phyloP scores from a whole-genome alignment of 225 moss, liverwort and hornwort genomes.

The Pseudisothecium myosuroides region DNA sequence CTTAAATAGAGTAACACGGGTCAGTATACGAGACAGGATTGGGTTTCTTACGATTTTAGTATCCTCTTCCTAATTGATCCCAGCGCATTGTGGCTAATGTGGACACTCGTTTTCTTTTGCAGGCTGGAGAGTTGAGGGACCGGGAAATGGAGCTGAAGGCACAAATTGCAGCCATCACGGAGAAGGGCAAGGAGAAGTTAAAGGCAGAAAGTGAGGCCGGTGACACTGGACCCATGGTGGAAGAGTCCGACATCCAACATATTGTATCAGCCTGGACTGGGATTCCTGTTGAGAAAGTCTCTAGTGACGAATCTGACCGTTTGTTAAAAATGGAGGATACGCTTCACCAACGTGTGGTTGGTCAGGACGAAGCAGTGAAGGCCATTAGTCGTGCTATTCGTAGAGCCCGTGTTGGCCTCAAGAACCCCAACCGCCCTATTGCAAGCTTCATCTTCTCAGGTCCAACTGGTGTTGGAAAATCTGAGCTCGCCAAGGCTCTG shows the following conservation, averaged over 20 bases:
- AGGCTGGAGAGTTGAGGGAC: slow-evolving; percentile 90
- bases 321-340: slow-evolving; percentile 90
- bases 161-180: slow-evolving; percentile 64
- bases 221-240: slow-evolving; percentile 69
- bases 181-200: slow-evolving; percentile 84
- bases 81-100: background rate
- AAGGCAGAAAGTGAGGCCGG: slow-evolving; percentile 91
- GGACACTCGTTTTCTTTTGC: background rate
- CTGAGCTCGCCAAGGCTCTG: slow-evolving; percentile 85
- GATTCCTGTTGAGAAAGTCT: slow-evolving; percentile 97
- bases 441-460: slow-evolving; percentile 98
- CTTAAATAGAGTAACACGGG: background rate
- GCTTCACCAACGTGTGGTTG: slow-evolving; percentile 79
- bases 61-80: background rate
- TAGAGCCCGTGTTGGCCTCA: slow-evolving; percentile 72
- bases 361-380: slow-evolving; percentile 91
- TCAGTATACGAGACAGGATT: background rate
- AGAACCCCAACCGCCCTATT: slow-evolving; percentile 87
- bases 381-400: slow-evolving; percentile 80
- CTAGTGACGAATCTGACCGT: slow-evolving; percentile 88
- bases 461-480: slow-evolving; percentile 93
- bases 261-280: slow-evolving; percentile 98
- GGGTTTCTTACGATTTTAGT: background rate
- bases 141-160: slow-evolving; percentile 96
- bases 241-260: slow-evolving; percentile 85